Conservation (phyloP, 2,329 filamentous ascomycete genomes). For the Aureobasidium sp. region DNA sequence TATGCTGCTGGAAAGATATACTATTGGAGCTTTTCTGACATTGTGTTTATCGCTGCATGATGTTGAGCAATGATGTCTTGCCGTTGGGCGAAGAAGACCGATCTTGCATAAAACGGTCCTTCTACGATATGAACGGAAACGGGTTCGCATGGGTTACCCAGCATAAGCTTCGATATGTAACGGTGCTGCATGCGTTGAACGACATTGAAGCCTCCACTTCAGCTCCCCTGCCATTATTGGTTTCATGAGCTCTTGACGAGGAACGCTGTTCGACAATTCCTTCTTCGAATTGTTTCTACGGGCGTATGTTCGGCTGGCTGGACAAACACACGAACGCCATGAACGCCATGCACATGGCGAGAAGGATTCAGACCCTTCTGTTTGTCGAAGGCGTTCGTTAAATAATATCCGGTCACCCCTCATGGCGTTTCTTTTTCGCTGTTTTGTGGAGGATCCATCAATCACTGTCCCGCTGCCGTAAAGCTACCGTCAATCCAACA, state of each 20-base stretch:
- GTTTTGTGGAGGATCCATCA: not conserved
- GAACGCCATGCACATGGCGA: not conserved
- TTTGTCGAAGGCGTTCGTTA: not conserved
- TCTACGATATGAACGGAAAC: conserved; percentile 1
- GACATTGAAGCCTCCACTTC: not conserved
- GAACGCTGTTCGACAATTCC: no score
- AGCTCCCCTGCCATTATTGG: not conserved
- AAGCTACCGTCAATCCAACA: not conserved
- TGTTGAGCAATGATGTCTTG: not conserved
- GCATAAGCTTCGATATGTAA: not conserved
- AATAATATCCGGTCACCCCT: not conserved
- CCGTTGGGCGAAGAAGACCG: not conserved
- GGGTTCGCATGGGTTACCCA: not conserved
- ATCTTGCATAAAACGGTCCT: conserved; percentile 7
- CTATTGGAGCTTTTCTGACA: not conserved
- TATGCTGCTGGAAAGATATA: no score
- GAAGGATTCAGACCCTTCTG: not conserved
- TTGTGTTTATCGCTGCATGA: not conserved
- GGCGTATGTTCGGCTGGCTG: not conserved
- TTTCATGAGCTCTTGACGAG: not conserved
- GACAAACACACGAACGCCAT: not conserved
- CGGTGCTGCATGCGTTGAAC: not conserved
- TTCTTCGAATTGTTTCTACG: not conserved
- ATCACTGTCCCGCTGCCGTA: not conserved
- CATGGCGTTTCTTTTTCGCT: not conserved